These are phyloP conservation scores for Vitis hybrid DNA, from an alignment of 177 flowering plant species.

Conservation along the genomic window DNA sequence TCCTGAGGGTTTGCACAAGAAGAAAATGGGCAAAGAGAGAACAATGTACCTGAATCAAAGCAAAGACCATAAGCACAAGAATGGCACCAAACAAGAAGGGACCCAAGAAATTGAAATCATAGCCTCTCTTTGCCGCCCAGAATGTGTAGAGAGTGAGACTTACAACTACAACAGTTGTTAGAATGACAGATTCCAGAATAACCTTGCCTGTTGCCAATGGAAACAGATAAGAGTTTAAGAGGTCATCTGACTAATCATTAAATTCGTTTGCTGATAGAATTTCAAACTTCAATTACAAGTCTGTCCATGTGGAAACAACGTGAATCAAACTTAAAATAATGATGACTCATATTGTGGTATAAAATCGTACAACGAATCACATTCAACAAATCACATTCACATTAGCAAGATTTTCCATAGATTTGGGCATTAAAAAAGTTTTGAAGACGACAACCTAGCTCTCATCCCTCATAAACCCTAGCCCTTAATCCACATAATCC, in stretches of 20 bases:
- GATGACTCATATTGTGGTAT: too few relatives aligned
- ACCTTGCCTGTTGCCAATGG: conserved; percentile 36
- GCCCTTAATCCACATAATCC: too few relatives aligned
- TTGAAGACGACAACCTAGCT: too few relatives aligned
- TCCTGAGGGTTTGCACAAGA: too few relatives aligned
- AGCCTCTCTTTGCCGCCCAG: conserved; percentile 91
- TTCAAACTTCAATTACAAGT: neutral
- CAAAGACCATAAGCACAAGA: conserved; percentile 63
- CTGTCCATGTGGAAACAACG: too few relatives aligned
- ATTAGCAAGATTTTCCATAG: too few relatives aligned
- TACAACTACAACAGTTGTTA: conserved; percentile 76
- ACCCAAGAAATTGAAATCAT: conserved; percentile 87
- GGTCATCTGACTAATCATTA: neutral
- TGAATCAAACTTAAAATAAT: neutral
- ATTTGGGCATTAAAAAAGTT: too few relatives aligned
- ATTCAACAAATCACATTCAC: too few relatives aligned
- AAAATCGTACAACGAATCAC: too few relatives aligned
- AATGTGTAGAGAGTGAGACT: conserved; percentile 87
- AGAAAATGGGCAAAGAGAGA: too few relatives aligned
- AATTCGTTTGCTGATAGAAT: neutral
- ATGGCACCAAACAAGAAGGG: conserved; percentile 87
- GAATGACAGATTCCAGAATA: conserved; percentile 63
- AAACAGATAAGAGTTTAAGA: neutral
- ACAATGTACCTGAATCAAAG: conserved; percentile 69
- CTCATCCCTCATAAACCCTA: too few relatives aligned